These are phyloP conservation scores for Hemerocallis citrina DNA, from an alignment of 106 monocot genomes.

Conservation along the genomic window DNA sequence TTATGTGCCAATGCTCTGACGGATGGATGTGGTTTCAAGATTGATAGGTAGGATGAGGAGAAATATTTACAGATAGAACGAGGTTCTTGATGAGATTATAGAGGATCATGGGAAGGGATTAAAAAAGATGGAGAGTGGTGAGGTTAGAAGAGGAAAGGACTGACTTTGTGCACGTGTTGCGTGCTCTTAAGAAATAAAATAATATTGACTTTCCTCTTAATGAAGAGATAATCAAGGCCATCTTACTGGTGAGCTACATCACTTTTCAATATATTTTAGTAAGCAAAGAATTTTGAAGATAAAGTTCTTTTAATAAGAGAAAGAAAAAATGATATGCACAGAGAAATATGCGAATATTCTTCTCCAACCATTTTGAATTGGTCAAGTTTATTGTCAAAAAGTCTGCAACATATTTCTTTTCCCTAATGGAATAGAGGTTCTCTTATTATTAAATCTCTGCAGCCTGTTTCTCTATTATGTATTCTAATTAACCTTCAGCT, in stretches of 20 bases:
- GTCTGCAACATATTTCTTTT: neutral
- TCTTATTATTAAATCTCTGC: too few relatives aligned
- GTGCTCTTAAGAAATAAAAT: slow-evolving; percentile 15
- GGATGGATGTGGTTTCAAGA: slow-evolving; percentile 13
- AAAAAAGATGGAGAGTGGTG: neutral
- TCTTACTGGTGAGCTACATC: slow-evolving; percentile 15
- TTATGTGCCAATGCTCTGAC: slow-evolving; percentile 17
- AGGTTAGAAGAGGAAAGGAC: neutral
- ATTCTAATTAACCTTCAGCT: too few relatives aligned
- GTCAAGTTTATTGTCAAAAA: neutral
- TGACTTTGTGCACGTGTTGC: slow-evolving; percentile 34
- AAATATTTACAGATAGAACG: slow-evolving; percentile 14
- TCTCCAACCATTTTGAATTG: too few relatives aligned
- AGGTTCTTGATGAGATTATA: slow-evolving; percentile 22
- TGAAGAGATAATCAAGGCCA: slow-evolving; percentile 12
- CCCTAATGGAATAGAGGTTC: neutral
- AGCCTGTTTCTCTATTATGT: too few relatives aligned
- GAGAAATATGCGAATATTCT: too few relatives aligned
- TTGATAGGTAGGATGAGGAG: slow-evolving; percentile 7
- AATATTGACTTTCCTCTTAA: neutral
- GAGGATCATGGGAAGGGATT: neutral
- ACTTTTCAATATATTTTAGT: neutral
- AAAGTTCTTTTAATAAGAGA: neutral
- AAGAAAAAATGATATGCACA: too few relatives aligned
- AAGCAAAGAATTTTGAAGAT: neutral